Evolutionary conservation across 768 basidiomycete species (phyloP).

Genomic region (Termitomyces sp.): DNA sequence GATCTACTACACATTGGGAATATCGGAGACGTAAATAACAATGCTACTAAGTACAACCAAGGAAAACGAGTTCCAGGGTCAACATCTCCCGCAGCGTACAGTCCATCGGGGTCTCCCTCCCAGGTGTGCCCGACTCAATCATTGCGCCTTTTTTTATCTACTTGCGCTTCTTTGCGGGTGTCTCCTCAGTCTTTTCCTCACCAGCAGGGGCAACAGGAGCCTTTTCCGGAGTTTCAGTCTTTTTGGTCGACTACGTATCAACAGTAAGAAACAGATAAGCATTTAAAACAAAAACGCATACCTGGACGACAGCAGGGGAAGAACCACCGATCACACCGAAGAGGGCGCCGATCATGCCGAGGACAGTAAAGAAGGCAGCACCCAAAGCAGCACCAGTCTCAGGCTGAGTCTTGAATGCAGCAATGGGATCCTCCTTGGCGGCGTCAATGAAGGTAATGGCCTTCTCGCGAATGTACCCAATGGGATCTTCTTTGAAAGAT

Average conservation of each 20-base stretch:
- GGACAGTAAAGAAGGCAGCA: slow-evolving; percentile 69
- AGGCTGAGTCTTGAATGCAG: slow-evolving; percentile 84
- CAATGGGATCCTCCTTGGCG: slow-evolving; percentile 68
- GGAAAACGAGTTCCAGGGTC: slow-evolving; percentile 7
- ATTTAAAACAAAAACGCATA: slow-evolving; percentile 16
- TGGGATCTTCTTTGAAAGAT: slow-evolving; percentile 66
- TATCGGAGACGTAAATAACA: slow-evolving; percentile 12
- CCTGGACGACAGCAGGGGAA: slow-evolving; percentile 69
- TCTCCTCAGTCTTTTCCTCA: slow-evolving; percentile 69
- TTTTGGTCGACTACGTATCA: slow-evolving; percentile 57
- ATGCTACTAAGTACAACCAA: slow-evolving; percentile 8
- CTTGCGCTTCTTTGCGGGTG: slow-evolving; percentile 67
- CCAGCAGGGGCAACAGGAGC: slow-evolving; percentile 61
- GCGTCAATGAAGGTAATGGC: slow-evolving; percentile 76
- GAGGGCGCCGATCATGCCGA: slow-evolving; percentile 80
- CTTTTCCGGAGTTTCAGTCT: slow-evolving; percentile 65
- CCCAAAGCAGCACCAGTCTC: slow-evolving; percentile 79
- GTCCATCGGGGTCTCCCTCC: slow-evolving; percentile 13
- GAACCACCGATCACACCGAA: slow-evolving; percentile 73
- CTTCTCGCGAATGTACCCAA: slow-evolving; percentile 75
- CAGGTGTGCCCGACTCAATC: slow-evolving; percentile 3
- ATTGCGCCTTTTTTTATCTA: slow-evolving; percentile 11
- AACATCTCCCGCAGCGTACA: slow-evolving; percentile 8
- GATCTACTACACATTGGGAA: slow-evolving; percentile 8
- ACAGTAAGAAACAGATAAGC: not conserved